Conservation (phyloP, 169 alveolate species). For the Plasmodium vinckei region DNA sequence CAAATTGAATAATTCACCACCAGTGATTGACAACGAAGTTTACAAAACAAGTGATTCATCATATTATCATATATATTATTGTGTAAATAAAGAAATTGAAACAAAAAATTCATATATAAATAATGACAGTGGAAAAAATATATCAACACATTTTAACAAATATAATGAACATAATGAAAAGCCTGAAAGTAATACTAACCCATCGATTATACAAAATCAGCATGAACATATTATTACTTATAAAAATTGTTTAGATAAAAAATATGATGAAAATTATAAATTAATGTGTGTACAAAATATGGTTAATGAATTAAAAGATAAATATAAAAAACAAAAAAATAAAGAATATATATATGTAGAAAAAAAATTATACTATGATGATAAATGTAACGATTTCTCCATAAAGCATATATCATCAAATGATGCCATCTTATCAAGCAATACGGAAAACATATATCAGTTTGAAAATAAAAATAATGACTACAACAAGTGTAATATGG, state of each 20-base stretch:
- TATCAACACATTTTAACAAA: not conserved
- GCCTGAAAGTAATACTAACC: too few species aligned
- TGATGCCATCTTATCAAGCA: not conserved
- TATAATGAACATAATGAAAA: too few species aligned
- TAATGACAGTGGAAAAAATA: not conserved
- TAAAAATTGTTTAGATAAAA: not conserved
- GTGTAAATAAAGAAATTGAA: not conserved
- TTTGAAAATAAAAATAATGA: too few species aligned
- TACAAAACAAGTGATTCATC: too few species aligned
- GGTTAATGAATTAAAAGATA: constrained; percentile 27
- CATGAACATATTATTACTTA: not conserved
- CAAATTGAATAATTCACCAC: too few species aligned
- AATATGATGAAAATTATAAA: not conserved
- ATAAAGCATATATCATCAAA: constrained; percentile 15
- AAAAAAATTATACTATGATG: constrained; percentile 42
- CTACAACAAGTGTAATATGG: not conserved
- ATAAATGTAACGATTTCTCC: constrained; percentile 1
- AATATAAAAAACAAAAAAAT: constrained; percentile 15
- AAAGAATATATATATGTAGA: constrained; percentile 12
- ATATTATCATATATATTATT: not conserved
- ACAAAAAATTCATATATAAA: not conserved
- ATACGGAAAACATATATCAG: too few species aligned
- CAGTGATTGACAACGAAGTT: too few species aligned
- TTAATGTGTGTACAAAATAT: not conserved
- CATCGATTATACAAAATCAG: too few species aligned